Percentiles rank a stretch among this genome's conserved stretches.
phyloP scores from a whole-genome alignment of 768 basidiomycete genomes.

The Boletellus sp. region DNA sequence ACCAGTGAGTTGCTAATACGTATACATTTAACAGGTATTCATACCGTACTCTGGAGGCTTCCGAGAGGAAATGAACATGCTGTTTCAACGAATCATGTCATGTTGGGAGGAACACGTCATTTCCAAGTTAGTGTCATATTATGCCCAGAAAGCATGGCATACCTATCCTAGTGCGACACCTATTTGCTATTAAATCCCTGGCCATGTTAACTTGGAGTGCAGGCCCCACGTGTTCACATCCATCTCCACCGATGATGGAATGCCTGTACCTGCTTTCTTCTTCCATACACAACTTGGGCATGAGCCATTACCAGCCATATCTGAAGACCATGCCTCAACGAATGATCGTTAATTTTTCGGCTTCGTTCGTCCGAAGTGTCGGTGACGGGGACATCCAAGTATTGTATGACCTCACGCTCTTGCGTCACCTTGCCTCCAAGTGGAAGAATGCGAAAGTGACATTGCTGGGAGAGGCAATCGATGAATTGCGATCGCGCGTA shows the following conservation, averaged over 20 bases:
- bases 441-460: constrained; percentile 21
- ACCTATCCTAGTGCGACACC: constrained; percentile 10
- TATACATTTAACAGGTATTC: constrained; percentile 4
- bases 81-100: constrained; percentile 47
- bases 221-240: constrained; percentile 32
- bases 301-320: constrained; percentile 37
- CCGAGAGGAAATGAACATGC: constrained; percentile 35
- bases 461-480: constrained; percentile 28
- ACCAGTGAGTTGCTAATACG: constrained; percentile 32
- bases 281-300: constrained; percentile 53
- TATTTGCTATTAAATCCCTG: constrained; percentile 2
- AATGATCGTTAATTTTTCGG: constrained; percentile 38
- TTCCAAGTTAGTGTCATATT: constrained; percentile 20
- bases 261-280: constrained; percentile 53
- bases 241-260: constrained; percentile 53
- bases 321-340: constrained; percentile 36
- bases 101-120: constrained; percentile 53
- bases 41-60: constrained; percentile 42
- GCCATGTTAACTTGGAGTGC: constrained; percentile 8
- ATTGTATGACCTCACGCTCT: constrained; percentile 47
- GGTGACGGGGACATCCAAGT: constrained; percentile 32
- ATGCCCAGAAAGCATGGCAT: constrained; percentile 10
- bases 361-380: constrained; percentile 30
- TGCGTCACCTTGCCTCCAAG: constrained; percentile 39
- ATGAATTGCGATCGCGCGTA: constrained; percentile 27